Conservation (phyloP, 1,139 yeast species). For the Hanseniaspora gamundiae region DNA sequence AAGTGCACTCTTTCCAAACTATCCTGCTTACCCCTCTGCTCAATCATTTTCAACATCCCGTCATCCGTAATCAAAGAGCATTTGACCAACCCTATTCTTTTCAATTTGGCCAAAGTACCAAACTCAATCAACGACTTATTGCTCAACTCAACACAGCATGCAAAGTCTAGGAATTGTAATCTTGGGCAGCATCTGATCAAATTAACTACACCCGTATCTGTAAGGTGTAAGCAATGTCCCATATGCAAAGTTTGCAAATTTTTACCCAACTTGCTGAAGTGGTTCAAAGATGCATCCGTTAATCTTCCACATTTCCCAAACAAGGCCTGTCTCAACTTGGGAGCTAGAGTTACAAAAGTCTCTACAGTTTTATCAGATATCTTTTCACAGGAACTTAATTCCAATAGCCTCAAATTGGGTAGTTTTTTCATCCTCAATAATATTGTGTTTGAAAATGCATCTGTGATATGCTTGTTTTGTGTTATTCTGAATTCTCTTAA, state of each 20-base stretch:
- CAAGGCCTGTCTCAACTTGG: conserved; percentile 75
- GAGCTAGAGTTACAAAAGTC: conserved; percentile 63
- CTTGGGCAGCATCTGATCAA: conserved; percentile 72
- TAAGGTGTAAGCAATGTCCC: conserved; percentile 86
- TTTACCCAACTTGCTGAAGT: conserved; percentile 64
- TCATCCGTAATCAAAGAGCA: conserved; percentile 81
- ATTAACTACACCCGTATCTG: conserved; percentile 74
- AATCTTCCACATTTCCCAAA: conserved; percentile 81
- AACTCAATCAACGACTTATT: conserved; percentile 72
- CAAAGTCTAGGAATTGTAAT: conserved; percentile 86
- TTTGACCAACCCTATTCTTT: conserved; percentile 88
- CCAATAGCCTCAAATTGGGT: conserved; percentile 61
- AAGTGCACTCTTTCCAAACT: conserved; percentile 86
- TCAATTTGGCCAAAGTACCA: conserved; percentile 64
- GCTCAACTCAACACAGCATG: conserved; percentile 85
- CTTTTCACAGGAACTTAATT: conserved; percentile 73
- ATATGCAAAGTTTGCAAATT: conserved; percentile 82
- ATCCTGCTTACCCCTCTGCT: conserved; percentile 58
- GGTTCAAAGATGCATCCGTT: conserved; percentile 70
- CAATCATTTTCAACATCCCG: conserved; percentile 69
- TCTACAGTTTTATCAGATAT: conserved; percentile 74
- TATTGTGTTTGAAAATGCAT: conserved; percentile 33
- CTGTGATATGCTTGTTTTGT: conserved; percentile 59
- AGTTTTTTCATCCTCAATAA: conserved; percentile 19
- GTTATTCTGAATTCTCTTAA: conserved; percentile 78